These are phyloP conservation scores for Exophiala lecanii-corni DNA, from an alignment of 2,329 filamentous ascomycete genomes.

Conservation along the genomic window DNA sequence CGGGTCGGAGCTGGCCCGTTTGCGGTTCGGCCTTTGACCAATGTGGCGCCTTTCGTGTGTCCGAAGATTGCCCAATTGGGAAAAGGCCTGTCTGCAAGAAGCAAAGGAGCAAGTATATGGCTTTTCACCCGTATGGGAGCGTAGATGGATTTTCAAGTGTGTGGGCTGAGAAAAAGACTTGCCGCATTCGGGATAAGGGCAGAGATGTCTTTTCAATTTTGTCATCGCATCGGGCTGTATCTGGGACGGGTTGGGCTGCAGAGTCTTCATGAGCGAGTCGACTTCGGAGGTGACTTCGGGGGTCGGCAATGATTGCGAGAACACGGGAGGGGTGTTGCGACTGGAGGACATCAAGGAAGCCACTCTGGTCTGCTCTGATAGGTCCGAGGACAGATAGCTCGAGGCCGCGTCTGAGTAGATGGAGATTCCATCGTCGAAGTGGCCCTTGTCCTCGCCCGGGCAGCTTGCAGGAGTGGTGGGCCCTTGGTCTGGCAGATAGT, in stretches of 20 bases:
- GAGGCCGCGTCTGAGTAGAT: slow-evolving; percentile 24
- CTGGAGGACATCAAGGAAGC: slow-evolving; percentile 17
- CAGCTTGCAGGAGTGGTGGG: slow-evolving; percentile 15
- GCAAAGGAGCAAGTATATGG: slow-evolving; percentile 74
- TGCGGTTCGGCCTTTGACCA: slow-evolving; percentile 79
- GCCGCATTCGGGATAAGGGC: slow-evolving; percentile 66
- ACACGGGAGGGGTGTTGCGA: slow-evolving; percentile 13
- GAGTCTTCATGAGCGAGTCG: slow-evolving; percentile 82
- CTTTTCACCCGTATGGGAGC: slow-evolving; percentile 83
- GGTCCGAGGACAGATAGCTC: slow-evolving; percentile 22
- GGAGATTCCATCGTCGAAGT: slow-evolving; percentile 22
- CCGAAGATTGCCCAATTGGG: slow-evolving; percentile 82
- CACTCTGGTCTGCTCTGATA: slow-evolving; percentile 17
- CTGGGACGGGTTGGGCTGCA: slow-evolving; percentile 52
- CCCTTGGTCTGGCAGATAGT: slow-evolving; percentile 9
- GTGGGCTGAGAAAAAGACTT: slow-evolving; percentile 90
- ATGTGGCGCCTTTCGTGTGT: slow-evolving; percentile 86
- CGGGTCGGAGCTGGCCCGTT: slow-evolving; percentile 48
- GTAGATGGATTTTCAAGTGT: slow-evolving; percentile 82
- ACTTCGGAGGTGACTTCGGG: slow-evolving; percentile 52
- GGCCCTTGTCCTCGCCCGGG: slow-evolving; percentile 16
- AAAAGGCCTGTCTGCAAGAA: slow-evolving; percentile 74
- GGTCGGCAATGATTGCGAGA: slow-evolving; percentile 4
- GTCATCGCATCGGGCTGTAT: slow-evolving; percentile 24
- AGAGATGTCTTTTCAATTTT: slow-evolving; percentile 60